These are phyloP conservation scores for Pezicula neosporulosa DNA, from an alignment of 2,329 filamentous ascomycete species.

Conservation along the genomic window DNA sequence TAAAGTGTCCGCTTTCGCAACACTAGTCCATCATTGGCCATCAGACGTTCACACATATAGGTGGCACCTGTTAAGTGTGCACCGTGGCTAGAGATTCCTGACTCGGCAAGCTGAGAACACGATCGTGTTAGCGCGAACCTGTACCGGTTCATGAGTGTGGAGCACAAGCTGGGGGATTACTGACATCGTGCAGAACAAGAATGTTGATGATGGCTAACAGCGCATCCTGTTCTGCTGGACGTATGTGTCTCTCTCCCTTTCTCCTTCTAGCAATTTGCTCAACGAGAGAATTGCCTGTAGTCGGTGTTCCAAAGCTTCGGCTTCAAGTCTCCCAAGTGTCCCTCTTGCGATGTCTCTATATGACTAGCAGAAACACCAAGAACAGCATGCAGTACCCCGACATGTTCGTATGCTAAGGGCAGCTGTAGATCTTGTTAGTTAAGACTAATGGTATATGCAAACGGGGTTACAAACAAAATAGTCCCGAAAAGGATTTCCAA, in stretches of 20 bases:
- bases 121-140: not conserved
- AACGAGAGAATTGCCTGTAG: not conserved
- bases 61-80: not conserved
- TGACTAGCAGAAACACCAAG: conserved; percentile 1
- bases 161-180: not conserved
- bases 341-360: not conserved
- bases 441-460: not conserved
- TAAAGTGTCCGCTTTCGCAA: not conserved
- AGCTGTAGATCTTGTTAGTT: not conserved
- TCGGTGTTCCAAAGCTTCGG: conserved; percentile 1
- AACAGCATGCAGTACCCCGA: not conserved
- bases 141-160: not conserved
- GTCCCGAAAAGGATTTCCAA: conserved; percentile 1
- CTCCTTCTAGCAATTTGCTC: not conserved
- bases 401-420: not conserved
- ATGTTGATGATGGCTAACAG: not conserved
- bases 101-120: not conserved
- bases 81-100: not conserved
- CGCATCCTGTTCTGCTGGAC: not conserved
- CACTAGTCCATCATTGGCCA: not conserved
- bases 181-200: not conserved
- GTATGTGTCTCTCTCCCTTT: not conserved
- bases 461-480: not conserved
- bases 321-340: not conserved
- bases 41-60: not conserved